Conservation (phyloP, 2,329 filamentous ascomycete species). For the Monilinia fructigena region DNA sequence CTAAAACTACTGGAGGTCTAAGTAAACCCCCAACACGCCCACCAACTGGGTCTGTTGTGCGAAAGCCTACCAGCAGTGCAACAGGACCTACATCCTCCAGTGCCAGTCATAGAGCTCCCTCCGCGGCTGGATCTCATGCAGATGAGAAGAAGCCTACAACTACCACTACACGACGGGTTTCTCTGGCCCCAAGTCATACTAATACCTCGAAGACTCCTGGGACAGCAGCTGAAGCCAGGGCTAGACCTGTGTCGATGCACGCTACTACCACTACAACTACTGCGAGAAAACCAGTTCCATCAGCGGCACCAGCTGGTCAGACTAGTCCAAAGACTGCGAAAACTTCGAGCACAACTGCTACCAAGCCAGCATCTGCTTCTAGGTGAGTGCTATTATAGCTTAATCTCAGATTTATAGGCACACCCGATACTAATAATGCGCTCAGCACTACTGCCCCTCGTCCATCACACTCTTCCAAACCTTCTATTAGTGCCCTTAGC, state of each 20-base stretch:
- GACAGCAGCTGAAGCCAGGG: constrained; percentile 37
- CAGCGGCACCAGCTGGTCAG: constrained; percentile 25
- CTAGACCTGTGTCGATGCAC: constrained; percentile 23
- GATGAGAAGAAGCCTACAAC: constrained; percentile 39
- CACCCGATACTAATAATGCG: constrained; percentile 17
- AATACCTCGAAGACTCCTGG: constrained; percentile 34
- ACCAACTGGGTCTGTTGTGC: constrained; percentile 31
- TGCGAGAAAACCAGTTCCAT: constrained; percentile 37
- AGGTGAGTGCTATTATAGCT: constrained; percentile 11
- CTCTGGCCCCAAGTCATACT: constrained; percentile 34
- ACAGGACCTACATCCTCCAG: constrained; percentile 38
- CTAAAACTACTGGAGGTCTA: constrained; percentile 35
- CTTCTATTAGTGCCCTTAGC: constrained; percentile 33
- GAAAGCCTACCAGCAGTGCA: constrained; percentile 38
- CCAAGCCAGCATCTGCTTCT: constrained; percentile 38
- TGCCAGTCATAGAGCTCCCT: constrained; percentile 37
- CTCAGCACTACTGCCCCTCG: constrained; percentile 41
- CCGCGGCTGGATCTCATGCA: constrained; percentile 36
- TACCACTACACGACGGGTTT: constrained; percentile 36
- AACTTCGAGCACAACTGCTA: constrained; percentile 42
- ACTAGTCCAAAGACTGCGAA: constrained; percentile 42
- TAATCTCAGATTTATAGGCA: background rate
- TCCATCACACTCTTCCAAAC: constrained; percentile 40
- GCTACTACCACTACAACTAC: constrained; percentile 34
- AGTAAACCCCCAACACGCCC: constrained; percentile 41